These are phyloP conservation scores for Aspergillus viridinutans DNA, from an alignment of 2,329 filamentous ascomycete species.

Conservation along the genomic window DNA sequence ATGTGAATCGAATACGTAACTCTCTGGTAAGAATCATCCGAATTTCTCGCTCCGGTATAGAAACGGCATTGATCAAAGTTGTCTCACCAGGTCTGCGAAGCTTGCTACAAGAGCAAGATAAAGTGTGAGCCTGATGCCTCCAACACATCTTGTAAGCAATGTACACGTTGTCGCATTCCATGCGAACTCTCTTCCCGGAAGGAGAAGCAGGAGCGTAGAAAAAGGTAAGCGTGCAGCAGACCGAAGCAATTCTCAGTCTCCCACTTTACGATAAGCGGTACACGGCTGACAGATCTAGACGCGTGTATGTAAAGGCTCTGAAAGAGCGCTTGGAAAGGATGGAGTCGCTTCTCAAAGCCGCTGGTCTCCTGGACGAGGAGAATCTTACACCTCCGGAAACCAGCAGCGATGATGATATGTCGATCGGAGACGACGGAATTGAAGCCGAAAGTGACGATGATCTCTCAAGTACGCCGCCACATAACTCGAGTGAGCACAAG, in stretches of 20 bases:
- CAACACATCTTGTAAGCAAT: conserved; percentile 68
- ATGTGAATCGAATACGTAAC: conserved; percentile 14
- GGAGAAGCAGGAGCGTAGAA: conserved; percentile 86
- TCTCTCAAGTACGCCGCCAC: conserved; percentile 34
- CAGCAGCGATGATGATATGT: conserved; percentile 20
- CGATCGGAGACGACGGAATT: conserved; percentile 10
- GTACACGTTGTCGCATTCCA: conserved; percentile 89
- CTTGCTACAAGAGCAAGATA: conserved; percentile 83
- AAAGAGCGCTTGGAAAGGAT: conserved; percentile 89
- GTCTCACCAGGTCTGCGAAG: conserved; percentile 68
- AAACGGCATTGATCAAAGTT: conserved; percentile 11
- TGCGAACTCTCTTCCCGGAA: conserved; percentile 90
- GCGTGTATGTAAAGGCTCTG: conserved; percentile 89
- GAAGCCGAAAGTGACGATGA: conserved; percentile 38
- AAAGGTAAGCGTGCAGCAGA: conserved; percentile 59
- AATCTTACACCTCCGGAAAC: conserved; percentile 53
- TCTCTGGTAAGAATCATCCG: conserved; percentile 17
- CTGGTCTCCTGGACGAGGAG: conserved; percentile 76
- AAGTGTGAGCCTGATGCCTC: conserved; percentile 92
- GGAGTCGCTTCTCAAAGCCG: conserved; percentile 79
- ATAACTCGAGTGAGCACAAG: background rate
- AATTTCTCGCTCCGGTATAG: background rate
- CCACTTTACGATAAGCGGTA: background rate
- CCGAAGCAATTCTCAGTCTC: background rate
- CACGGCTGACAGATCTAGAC: conserved; percentile 47